phyloP scores from a whole-genome alignment of 2,329 filamentous ascomycete species.

The Penicillium frequentans region DNA sequence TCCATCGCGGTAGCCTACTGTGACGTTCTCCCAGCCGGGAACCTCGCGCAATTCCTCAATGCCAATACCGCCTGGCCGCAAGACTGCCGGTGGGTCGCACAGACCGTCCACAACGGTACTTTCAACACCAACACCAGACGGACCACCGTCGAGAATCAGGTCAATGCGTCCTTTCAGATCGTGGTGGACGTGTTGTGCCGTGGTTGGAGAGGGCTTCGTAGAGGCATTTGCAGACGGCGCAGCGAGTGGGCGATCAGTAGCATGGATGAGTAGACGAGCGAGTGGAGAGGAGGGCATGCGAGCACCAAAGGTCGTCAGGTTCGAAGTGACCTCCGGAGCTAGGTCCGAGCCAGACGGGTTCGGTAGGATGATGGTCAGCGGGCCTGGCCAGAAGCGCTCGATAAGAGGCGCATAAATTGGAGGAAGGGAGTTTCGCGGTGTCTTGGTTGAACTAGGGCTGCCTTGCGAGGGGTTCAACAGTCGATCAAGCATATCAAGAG shows the following conservation, averaged over 20 bases:
- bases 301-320: constrained; percentile 79
- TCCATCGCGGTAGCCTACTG: constrained; percentile 75
- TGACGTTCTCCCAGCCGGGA: constrained; percentile 77
- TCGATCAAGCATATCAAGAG: constrained; percentile 70
- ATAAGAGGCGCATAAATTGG: constrained; percentile 77
- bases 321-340: constrained; percentile 89
- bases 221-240: constrained; percentile 94
- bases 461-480: constrained; percentile 51
- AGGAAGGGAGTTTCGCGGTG: constrained; percentile 55
- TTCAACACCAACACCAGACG: constrained; percentile 86
- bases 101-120: constrained; percentile 95
- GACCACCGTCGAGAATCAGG: constrained; percentile 83
- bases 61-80: constrained; percentile 84
- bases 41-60: constrained; percentile 74
- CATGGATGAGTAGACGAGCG: constrained; percentile 82
- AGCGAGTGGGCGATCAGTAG: constrained; percentile 76
- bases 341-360: constrained; percentile 69
- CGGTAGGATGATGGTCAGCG: constrained; percentile 84
- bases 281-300: constrained; percentile 84
- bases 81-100: constrained; percentile 73
- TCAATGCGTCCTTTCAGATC: constrained; percentile 81
- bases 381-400: constrained; percentile 86
- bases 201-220: constrained; percentile 88
- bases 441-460: constrained; percentile 31
- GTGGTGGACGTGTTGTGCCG: constrained; percentile 82